Percentiles rank a stretch among this genome's conserved stretches.
Evolutionary conservation across 441 rosid species (phyloP).

Genomic region (Adansonia grandidieri): DNA sequence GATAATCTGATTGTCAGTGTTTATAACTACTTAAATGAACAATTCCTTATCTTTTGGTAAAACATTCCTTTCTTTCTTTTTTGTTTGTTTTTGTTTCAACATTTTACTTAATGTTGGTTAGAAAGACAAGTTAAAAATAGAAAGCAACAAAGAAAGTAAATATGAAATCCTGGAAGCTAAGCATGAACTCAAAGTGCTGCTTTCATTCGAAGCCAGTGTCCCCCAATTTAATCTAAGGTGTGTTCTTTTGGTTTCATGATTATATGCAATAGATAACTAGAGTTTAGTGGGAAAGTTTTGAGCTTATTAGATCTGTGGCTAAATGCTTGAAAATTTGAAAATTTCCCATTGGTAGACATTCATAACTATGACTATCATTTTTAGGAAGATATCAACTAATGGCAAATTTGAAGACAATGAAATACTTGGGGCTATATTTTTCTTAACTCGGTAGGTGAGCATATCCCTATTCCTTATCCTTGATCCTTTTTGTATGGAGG

Average conservation of each 20-base stretch:
- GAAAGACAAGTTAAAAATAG: conserved; percentile 29
- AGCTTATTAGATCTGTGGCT: not conserved
- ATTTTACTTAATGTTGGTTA: conserved; percentile 18
- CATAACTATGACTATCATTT: not conserved
- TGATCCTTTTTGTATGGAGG: not conserved
- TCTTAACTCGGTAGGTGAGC: not conserved
- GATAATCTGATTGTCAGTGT: conserved; percentile 63
- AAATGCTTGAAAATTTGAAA: conserved; percentile 1
- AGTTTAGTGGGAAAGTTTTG: conserved; percentile 1
- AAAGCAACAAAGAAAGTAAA: not conserved
- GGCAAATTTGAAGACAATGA: not conserved
- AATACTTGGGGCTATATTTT: not conserved
- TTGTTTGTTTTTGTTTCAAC: not conserved
- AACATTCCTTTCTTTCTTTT: not conserved
- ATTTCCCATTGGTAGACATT: not conserved
- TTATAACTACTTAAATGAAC: conserved; percentile 51
- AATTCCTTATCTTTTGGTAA: conserved; percentile 59
- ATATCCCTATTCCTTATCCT: conserved; percentile 23
- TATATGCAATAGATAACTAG: not conserved
- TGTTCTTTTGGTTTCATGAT: conserved; percentile 5
- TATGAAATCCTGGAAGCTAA: not conserved
- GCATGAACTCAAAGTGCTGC: conserved; percentile 13
- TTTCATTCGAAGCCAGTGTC: not conserved
- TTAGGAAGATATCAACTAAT: conserved; percentile 15
- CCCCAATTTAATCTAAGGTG: not conserved